Conservation (phyloP, 352 stramenopile species). For the Globisporangium alternatum region DNA sequence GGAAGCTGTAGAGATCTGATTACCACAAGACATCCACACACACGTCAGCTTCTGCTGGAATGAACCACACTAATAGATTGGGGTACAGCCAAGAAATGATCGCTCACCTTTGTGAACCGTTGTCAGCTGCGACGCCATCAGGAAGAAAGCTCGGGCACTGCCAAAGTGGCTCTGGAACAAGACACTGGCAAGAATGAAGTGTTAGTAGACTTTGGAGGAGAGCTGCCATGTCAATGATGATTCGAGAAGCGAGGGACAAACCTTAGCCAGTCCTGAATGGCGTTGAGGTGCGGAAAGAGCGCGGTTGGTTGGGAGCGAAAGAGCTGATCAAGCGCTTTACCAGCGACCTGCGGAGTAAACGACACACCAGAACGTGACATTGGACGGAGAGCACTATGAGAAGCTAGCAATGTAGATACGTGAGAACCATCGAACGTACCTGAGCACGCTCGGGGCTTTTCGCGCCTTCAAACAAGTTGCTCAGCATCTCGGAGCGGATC, state of each 20-base stretch:
- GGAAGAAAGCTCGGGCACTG: slow-evolving; percentile 37
- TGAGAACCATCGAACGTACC: slow-evolving; percentile 1
- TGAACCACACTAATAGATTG: not conserved
- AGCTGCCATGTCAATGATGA: not conserved
- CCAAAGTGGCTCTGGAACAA: slow-evolving; percentile 49
- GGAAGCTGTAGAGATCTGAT: slow-evolving; percentile 74
- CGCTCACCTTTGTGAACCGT: slow-evolving; percentile 40
- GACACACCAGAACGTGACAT: no score
- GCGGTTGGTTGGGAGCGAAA: slow-evolving; percentile 28
- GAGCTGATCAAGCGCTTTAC: slow-evolving; percentile 19
- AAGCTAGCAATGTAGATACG: not conserved
- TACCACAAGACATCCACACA: not conserved
- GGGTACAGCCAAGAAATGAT: not conserved
- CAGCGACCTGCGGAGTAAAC: slow-evolving; percentile 11
- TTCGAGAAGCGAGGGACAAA: slow-evolving; percentile 15
- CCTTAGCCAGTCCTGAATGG: slow-evolving; percentile 71
- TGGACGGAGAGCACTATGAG: no score
- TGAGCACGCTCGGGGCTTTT: slow-evolving; percentile 11
- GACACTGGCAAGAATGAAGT: slow-evolving; percentile 18
- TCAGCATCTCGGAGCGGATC: slow-evolving; percentile 48
- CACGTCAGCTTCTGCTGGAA: not conserved
- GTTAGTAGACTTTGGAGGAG: slow-evolving; percentile 5
- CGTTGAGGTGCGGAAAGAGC: slow-evolving; percentile 42
- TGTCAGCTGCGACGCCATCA: slow-evolving; percentile 42
- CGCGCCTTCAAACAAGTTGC: slow-evolving; percentile 37